phyloP scores from a whole-genome alignment of 352 stramenopile genomes.

The Phytophthora brassicae region DNA sequence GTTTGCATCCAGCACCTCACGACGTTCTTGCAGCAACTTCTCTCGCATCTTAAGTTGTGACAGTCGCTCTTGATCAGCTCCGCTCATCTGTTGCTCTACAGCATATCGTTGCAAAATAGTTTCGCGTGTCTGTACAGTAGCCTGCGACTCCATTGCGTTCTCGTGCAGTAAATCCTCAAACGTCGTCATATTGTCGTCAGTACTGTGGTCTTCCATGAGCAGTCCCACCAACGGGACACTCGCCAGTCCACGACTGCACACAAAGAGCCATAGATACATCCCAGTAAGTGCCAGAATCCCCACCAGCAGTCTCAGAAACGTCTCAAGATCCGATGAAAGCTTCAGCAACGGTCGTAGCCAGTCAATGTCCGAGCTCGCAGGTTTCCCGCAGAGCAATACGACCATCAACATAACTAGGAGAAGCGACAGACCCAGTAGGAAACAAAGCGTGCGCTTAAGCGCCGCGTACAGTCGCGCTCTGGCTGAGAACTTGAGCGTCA shows the following conservation, averaged over 20 bases:
- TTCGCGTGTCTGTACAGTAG: slow-evolving; percentile 64
- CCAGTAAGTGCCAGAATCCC: slow-evolving; percentile 73
- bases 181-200: slow-evolving; percentile 63
- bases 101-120: slow-evolving; percentile 74
- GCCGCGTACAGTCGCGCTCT: slow-evolving; percentile 58
- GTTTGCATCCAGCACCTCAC: slow-evolving; percentile 68
- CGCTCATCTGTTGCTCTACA: slow-evolving; percentile 63
- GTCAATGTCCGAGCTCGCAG: slow-evolving; percentile 71
- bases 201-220: slow-evolving; percentile 76
- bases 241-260: slow-evolving; percentile 68
- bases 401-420: slow-evolving; percentile 71
- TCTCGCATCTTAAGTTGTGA: slow-evolving; percentile 73
- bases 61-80: slow-evolving; percentile 69
- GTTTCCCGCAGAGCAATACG: slow-evolving; percentile 76
- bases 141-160: slow-evolving; percentile 74
- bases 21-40: slow-evolving; percentile 64
- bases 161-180: slow-evolving; percentile 77
- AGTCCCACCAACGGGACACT: slow-evolving; percentile 76
- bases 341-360: slow-evolving; percentile 84
- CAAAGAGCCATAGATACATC: slow-evolving; percentile 78
- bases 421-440: slow-evolving; percentile 66
- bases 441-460: slow-evolving; percentile 74
- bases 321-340: slow-evolving; percentile 73
- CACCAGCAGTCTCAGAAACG: slow-evolving; percentile 69
- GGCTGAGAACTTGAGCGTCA: slow-evolving; percentile 68